A percentile compares a stretch with the other conserved stretches of the same genome.
These are phyloP conservation scores for Cyclotella choctawhatcheeana DNA, from an alignment of 108 stramenopile species.

Conservation along the genomic window DNA sequence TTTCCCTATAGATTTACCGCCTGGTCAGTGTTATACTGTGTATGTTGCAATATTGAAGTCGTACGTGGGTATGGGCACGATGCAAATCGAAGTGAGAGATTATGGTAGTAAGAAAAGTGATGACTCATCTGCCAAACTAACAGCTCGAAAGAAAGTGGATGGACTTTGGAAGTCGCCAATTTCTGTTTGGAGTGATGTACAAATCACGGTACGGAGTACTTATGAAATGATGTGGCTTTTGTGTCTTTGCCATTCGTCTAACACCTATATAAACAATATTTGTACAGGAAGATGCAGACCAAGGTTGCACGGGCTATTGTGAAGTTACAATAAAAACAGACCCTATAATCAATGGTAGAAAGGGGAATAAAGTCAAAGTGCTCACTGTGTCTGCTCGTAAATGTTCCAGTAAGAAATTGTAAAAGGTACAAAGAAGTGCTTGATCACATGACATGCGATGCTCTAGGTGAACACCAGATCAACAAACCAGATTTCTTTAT, in stretches of 20 bases:
- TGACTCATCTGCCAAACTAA: conserved; percentile 8
- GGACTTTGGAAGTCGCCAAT: conserved; percentile 61
- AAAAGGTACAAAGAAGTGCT: neutral
- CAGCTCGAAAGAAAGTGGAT: conserved; percentile 38
- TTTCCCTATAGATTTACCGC: conserved; percentile 58
- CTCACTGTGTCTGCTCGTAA: conserved; percentile 53
- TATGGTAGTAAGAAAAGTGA: conserved; percentile 22
- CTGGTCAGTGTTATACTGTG: conserved; percentile 52
- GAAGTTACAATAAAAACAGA: conserved; percentile 49
- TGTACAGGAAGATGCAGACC: conserved; percentile 24
- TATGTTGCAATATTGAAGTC: conserved; percentile 60
- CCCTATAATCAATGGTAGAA: conserved; percentile 43
- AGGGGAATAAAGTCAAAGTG: conserved; percentile 68
- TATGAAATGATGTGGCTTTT: neutral
- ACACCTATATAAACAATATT: neutral
- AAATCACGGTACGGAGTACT: conserved; percentile 26
- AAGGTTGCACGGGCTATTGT: conserved; percentile 62
- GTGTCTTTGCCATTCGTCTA: neutral
- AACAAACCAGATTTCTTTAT: no score
- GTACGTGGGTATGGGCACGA: conserved; percentile 62
- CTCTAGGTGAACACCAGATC: no score
- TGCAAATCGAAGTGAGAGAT: conserved; percentile 52
- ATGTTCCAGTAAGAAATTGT: conserved; percentile 21
- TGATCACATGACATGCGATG: no score
- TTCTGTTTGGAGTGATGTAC: conserved; percentile 61